Evolutionary conservation across 2,329 filamentous ascomycete genomes (phyloP).

Genomic region (Ceratocystiopsis brevicomis): DNA sequence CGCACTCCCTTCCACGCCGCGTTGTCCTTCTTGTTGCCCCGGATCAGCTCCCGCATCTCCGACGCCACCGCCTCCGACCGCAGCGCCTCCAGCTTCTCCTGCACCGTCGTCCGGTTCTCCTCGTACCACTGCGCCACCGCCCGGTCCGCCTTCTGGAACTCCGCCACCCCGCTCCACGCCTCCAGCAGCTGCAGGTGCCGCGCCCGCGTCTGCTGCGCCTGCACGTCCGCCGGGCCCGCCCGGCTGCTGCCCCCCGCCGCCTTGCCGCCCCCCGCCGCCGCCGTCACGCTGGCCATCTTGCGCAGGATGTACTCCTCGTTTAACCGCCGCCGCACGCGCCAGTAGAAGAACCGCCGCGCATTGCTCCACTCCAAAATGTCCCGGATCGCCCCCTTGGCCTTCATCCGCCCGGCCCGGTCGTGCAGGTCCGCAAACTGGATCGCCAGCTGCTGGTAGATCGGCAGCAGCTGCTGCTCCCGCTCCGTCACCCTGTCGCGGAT

Average conservation of each 20-base stretch:
- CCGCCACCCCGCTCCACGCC: constrained; percentile 62
- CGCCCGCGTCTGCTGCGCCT: constrained; percentile 30
- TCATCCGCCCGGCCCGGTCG: constrained; percentile 92
- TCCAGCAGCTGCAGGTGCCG: constrained; percentile 56
- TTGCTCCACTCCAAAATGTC: constrained; percentile 70
- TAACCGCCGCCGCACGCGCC: constrained; percentile 87
- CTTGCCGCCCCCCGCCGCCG: constrained; percentile 14
- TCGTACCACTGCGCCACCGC: constrained; percentile 91
- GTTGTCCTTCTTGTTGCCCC: constrained; percentile 49
- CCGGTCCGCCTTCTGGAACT: constrained; percentile 63
- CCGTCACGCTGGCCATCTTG: constrained; percentile 42
- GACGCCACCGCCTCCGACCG: constrained; percentile 42
- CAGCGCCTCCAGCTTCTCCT: constrained; percentile 67
- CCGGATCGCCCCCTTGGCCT: constrained; percentile 90
- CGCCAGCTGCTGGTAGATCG: constrained; percentile 89
- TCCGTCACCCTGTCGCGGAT: constrained; percentile 71
- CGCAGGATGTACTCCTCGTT: constrained; percentile 96
- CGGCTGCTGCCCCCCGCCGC: constrained; percentile 13
- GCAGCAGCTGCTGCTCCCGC: constrained; percentile 75
- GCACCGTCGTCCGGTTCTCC: constrained; percentile 68
- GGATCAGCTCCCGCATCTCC: constrained; percentile 57
- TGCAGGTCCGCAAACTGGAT: constrained; percentile 94
- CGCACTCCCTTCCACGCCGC: constrained; percentile 71
- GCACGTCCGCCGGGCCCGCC: too few relatives aligned
- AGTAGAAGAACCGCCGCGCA: constrained; percentile 96